These are phyloP conservation scores for Pythium utonaiense DNA, from an alignment of 352 stramenopile genomes.

Conservation along the genomic window DNA sequence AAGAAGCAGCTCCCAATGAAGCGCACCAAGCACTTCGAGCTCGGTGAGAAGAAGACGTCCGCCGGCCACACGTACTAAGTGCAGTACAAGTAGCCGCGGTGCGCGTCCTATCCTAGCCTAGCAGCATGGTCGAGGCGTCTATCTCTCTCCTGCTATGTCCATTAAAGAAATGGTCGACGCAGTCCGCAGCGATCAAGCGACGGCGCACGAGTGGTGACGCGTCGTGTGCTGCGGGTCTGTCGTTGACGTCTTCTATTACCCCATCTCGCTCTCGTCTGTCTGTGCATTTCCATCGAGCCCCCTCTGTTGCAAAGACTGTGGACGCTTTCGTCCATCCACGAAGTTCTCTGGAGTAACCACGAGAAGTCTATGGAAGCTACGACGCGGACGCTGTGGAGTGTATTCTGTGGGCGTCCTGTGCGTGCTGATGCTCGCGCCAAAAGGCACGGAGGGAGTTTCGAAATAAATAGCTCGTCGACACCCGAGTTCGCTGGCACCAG, in stretches of 20 bases:
- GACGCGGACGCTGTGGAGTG: neutral
- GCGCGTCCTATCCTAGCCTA: constrained; percentile 6
- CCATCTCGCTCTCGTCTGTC: neutral
- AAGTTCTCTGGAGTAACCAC: no score
- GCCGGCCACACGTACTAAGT: constrained; percentile 97
- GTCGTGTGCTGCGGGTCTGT: constrained; percentile 13
- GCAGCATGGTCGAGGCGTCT: constrained; percentile 27
- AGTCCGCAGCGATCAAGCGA: constrained; percentile 10
- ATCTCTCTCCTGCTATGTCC: constrained; percentile 32
- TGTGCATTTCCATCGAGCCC: neutral
- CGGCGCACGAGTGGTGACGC: constrained; percentile 6
- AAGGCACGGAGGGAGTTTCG: neutral
- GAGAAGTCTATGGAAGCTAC: neutral
- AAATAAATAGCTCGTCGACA: constrained; percentile 2
- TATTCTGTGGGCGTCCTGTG: neutral
- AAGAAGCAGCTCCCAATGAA: constrained; percentile 99
- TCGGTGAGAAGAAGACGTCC: constrained; percentile 99
- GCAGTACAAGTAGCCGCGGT: constrained; percentile 4
- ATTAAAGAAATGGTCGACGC: constrained; percentile 33
- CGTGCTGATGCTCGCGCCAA: neutral
- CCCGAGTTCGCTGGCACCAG: neutral
- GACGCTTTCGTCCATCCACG: no score
- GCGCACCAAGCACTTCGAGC: constrained; percentile 99
- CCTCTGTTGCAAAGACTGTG: no score
- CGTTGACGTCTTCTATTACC: constrained; percentile 22